phyloP scores from a whole-genome alignment of 805 yeast species.

The Myxozyma sirexii region DNA sequence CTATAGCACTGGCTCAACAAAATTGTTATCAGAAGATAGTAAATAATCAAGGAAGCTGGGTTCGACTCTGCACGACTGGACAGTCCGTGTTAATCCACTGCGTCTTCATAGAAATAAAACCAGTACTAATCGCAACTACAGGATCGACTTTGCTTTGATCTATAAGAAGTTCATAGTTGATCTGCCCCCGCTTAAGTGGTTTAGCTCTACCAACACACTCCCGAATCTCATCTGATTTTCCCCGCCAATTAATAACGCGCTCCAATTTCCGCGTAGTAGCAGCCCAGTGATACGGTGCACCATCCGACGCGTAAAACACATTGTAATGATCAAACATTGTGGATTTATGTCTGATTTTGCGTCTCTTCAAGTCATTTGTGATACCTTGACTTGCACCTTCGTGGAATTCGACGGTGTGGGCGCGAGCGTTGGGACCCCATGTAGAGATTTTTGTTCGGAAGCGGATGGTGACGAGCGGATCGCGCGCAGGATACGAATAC shows the following conservation, averaged over 20 bases:
- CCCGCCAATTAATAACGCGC: conserved; percentile 56
- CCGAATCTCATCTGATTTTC: conserved; percentile 58
- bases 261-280: conserved; percentile 56
- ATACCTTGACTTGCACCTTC: neutral
- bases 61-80: conserved; percentile 21
- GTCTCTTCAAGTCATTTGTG: neutral
- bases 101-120: conserved; percentile 63
- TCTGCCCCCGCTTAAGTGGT: conserved; percentile 59
- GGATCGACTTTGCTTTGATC: conserved; percentile 53
- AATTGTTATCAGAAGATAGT: neutral
- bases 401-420: conserved; percentile 21
- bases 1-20: neutral
- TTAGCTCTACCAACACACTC: conserved; percentile 58
- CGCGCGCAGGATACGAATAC: conserved; percentile 27
- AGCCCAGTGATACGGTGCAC: conserved; percentile 60
- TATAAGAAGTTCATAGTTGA: conserved; percentile 60
- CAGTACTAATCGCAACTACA: conserved; percentile 62
- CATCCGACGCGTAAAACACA: conserved; percentile 56
- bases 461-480: conserved; percentile 22
- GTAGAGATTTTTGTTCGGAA: conserved; percentile 9
- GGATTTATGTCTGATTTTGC: conserved; percentile 23
- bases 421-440: conserved; percentile 25
- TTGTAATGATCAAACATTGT: conserved; percentile 46
- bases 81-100: conserved; percentile 54
- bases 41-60: conserved; percentile 4